phyloP scores from a whole-genome alignment of 257 asterid species.

The Gardenia jasminoides region DNA sequence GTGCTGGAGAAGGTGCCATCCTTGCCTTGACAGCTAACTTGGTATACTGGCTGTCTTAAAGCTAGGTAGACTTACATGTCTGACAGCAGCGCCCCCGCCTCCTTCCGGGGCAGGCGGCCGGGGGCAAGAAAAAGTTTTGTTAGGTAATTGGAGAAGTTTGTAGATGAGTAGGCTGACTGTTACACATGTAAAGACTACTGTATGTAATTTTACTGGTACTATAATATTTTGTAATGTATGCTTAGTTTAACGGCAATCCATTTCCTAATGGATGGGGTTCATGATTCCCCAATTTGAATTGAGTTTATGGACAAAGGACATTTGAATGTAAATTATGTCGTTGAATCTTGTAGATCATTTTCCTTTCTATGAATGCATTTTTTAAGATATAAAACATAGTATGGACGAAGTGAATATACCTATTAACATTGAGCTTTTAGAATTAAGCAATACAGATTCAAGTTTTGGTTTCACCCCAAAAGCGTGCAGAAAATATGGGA shows the following conservation, averaged over 20 bases:
- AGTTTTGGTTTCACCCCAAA: neutral
- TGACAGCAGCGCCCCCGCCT: no score
- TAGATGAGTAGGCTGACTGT: neutral
- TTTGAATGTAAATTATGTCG: neutral
- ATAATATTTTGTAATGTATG: neutral
- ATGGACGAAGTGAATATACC: neutral
- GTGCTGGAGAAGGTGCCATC: conserved; percentile 1
- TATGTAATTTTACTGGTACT: neutral
- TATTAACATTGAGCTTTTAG: neutral
- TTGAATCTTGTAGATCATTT: neutral
- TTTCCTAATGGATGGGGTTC: neutral
- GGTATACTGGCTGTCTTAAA: neutral
- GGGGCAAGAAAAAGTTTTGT: no score
- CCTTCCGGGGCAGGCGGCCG: no score
- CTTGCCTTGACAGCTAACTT: neutral
- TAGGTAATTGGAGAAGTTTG: no score
- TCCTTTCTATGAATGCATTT: neutral
- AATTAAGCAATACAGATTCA: no score
- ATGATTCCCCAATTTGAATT: neutral
- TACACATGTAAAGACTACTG: neutral
- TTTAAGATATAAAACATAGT: neutral
- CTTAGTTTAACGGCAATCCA: neutral
- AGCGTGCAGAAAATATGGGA: neutral
- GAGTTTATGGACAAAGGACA: neutral
- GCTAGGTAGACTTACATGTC: neutral